Base-by-base conservation (phyloP, 345 rosid genomes). In the Acer saccharum region DNA sequence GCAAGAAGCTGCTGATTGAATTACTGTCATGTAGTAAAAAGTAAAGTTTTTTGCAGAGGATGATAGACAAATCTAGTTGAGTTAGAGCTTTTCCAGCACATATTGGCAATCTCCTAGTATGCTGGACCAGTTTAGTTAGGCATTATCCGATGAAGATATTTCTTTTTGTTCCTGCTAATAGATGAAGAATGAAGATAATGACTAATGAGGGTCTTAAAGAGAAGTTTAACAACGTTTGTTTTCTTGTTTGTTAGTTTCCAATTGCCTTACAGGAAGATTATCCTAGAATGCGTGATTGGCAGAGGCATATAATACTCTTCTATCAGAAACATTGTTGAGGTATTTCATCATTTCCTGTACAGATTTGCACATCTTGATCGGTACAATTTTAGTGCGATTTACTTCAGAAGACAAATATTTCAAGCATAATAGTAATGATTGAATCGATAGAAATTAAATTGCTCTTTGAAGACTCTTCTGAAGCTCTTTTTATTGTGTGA, bases 291-390 rank as follows among this genome's bases (percentile, higher is more conserved):
- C 4, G 63, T 62, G 23, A 41, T 72, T 72, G 57, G 76, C 20
- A 9, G 23, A 9, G 23, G 66, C 32, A 7, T 57, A 10, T 72
- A 16, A 16, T 6, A 48, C 27, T 13, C 20, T 7, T 23, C 39
- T 0, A 20, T 23, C 2, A 23, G 73, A 69, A 69, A 70, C 43
- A 32, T 27, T 29, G 16, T 55, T 11, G 50, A 71, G 55, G 35
- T 60, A 35, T 72, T 20, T 72, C 75, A 60, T 43, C 44, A 52
- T 72, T 55, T 57, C 65, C 3, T 57, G 75, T 72, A 72, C 46
- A 57, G 18, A 72, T 10, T 10, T 72, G 75, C 29, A 10, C 46
- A 54, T 32, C n/a, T n/a, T 58, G 9, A 5, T 58, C 11, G 23
- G 55, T 41, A n/a, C 54, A 1, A 41, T 72, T 13, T 20, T 23